These are phyloP conservation scores for Pseudogymnoascus sp. DNA, from an alignment of 2,329 filamentous ascomycete species.

Conservation along the genomic window DNA sequence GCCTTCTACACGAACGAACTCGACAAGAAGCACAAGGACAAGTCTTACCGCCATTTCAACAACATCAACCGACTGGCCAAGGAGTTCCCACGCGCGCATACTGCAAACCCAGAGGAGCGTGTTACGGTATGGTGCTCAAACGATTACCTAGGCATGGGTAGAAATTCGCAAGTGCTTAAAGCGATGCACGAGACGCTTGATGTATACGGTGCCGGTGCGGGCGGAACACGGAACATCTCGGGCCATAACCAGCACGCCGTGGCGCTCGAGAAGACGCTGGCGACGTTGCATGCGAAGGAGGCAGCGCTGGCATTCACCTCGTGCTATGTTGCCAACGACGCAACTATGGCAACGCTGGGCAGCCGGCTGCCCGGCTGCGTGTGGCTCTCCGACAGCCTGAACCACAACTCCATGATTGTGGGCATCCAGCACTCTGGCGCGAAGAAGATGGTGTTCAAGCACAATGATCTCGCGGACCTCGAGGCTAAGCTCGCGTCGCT, in stretches of 20 bases:
- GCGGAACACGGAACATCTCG: conserved; percentile 94
- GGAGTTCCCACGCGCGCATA: conserved; percentile 92
- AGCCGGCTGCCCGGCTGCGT: conserved; percentile 95
- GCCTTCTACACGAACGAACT: conserved; percentile 79
- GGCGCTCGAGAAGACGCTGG: conserved; percentile 69
- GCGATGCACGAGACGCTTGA: conserved; percentile 94
- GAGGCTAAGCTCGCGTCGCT: conserved; percentile 87
- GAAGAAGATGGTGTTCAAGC: conserved; percentile 97
- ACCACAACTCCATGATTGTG: conserved; percentile 99
- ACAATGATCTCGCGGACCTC: conserved; percentile 90
- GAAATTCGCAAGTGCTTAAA: conserved; percentile 77
- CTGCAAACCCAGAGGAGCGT: conserved; percentile 69
- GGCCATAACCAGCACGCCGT: conserved; percentile 95
- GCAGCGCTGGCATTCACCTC: conserved; percentile 90
- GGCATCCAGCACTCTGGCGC: conserved; percentile 95
- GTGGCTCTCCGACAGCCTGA: conserved; percentile 93
- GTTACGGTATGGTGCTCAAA: conserved; percentile 99
- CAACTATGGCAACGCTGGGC: conserved; percentile 90
- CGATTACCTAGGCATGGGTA: conserved; percentile 96
- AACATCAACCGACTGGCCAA: conserved; percentile 98
- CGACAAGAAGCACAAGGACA: conserved; percentile 99
- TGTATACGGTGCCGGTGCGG: conserved; percentile 88
- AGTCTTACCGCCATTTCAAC: conserved; percentile 99
- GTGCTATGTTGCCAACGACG: conserved; percentile 97
- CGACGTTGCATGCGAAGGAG: conserved; percentile 86